Conservation (phyloP, 2,329 filamentous ascomycete genomes). For the Phyllosticta citribraziliensis region DNA sequence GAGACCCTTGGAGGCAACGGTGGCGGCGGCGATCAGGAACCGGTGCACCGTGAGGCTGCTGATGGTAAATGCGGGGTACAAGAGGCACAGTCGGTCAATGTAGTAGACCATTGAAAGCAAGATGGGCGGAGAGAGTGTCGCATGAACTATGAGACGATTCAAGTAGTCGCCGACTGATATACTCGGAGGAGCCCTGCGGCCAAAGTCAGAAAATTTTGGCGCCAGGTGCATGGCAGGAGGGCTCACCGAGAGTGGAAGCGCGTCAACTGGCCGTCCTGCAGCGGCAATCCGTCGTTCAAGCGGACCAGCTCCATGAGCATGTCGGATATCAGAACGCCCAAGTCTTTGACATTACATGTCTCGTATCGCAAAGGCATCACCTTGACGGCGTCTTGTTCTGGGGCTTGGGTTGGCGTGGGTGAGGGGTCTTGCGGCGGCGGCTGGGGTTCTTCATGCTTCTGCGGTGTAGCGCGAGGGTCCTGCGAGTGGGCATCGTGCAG, state of each 20-base stretch:
- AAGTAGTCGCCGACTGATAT: constrained; percentile 94
- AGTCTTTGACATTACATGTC: constrained; percentile 68
- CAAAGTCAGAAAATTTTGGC: not conserved
- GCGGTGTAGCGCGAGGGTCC: not conserved
- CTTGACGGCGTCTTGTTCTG: constrained; percentile 38
- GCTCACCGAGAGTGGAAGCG: constrained; percentile 84
- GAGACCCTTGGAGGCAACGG: constrained; percentile 89
- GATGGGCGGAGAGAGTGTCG: constrained; percentile 83
- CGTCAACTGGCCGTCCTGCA: constrained; percentile 77
- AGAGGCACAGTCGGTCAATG: constrained; percentile 84
- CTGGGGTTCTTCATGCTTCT: constrained; percentile 6
- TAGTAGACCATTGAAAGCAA: constrained; percentile 99
- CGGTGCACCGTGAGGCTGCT: constrained; percentile 94
- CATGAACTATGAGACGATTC: constrained; percentile 83
- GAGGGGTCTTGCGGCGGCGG: constrained; percentile 6
- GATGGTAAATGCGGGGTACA: constrained; percentile 92
- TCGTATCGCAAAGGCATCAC: constrained; percentile 69
- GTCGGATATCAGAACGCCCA: constrained; percentile 82
- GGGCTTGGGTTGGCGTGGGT: constrained; percentile 11
- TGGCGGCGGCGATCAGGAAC: constrained; percentile 91
- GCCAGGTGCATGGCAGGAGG: not conserved
- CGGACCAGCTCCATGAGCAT: constrained; percentile 94
- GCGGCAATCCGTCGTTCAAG: constrained; percentile 79
- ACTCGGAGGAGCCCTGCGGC: constrained; percentile 59
- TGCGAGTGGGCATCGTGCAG: not conserved